Evolutionary conservation across 805 yeast species (phyloP).

Genomic region (Lachancea cidri): DNA sequence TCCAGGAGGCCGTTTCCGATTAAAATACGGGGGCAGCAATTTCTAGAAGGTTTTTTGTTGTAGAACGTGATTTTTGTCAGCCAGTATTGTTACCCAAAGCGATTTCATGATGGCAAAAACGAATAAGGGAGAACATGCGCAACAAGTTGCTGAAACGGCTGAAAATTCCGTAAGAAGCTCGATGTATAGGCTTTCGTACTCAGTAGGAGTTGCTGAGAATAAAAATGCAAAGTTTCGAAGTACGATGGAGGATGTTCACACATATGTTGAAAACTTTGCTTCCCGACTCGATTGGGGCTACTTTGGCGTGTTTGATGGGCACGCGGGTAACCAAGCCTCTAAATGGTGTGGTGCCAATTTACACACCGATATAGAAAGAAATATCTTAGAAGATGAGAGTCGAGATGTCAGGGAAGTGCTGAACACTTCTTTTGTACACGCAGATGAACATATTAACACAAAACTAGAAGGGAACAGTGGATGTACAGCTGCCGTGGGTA

Average conservation of each 20-base stretch:
- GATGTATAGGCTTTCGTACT: constrained; percentile 53
- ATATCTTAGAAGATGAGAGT: constrained; percentile 44
- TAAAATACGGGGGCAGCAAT: too few relatives aligned
- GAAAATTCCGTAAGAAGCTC: neutral
- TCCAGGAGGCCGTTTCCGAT: too few relatives aligned
- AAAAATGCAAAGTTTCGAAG: constrained; percentile 74
- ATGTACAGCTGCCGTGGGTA: constrained; percentile 92
- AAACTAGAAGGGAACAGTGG: constrained; percentile 74
- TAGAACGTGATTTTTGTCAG: too few relatives aligned
- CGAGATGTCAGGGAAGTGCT: constrained; percentile 61
- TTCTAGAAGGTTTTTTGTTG: too few relatives aligned
- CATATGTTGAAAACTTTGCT: constrained; percentile 88
- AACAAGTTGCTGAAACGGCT: neutral
- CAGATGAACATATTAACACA: constrained; percentile 62
- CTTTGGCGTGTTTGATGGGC: constrained; percentile 95
- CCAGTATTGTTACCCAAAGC: neutral
- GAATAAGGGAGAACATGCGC: neutral
- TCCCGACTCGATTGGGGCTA: constrained; percentile 89
- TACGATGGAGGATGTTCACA: constrained; percentile 95
- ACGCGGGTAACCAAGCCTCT: constrained; percentile 90
- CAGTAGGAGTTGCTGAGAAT: constrained; percentile 90
- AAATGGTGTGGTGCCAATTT: constrained; percentile 90
- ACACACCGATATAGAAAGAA: constrained; percentile 62
- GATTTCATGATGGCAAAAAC: neutral
- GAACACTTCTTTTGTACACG: constrained; percentile 63